Conservation (phyloP, 495 filamentous ascomycete species). For the Penicillium arizonense region DNA sequence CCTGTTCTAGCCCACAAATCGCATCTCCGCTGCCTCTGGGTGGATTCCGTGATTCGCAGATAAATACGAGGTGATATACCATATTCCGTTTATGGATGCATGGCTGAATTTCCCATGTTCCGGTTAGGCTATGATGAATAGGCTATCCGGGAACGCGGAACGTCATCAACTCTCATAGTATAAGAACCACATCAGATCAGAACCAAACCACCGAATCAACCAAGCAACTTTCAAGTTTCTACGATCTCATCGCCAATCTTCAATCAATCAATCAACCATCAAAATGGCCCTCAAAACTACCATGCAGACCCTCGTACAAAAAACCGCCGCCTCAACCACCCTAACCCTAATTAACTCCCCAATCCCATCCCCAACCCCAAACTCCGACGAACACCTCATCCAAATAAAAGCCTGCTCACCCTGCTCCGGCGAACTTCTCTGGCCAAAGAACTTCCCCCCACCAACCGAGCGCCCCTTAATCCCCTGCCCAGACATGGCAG, state of each 20-base stretch:
- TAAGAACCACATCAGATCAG: neutral
- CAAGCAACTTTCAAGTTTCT: neutral
- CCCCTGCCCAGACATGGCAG: constrained; percentile 53
- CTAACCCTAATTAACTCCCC: constrained; percentile 13
- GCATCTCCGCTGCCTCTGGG: too few species aligned
- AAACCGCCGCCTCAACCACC: constrained; percentile 5
- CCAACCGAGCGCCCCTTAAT: constrained; percentile 32
- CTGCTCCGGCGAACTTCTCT: constrained; percentile 54
- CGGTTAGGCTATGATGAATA: constrained; percentile 6
- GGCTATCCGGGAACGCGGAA: neutral
- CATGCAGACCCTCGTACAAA: neutral
- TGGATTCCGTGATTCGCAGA: neutral
- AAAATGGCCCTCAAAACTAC: neutral
- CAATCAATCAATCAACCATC: neutral
- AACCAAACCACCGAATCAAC: neutral
- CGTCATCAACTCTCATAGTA: neutral
- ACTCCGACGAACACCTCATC: constrained; percentile 47
- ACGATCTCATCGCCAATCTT: neutral
- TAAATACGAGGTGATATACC: neutral
- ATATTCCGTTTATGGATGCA: neutral
- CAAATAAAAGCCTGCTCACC: constrained; percentile 48
- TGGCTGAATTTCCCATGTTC: neutral
- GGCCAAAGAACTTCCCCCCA: constrained; percentile 44
- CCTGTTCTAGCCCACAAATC: too few species aligned
- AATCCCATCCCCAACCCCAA: constrained; percentile 18